Conservation (phyloP, 2,329 filamentous ascomycete species). For the Xylaria arbuscula region DNA sequence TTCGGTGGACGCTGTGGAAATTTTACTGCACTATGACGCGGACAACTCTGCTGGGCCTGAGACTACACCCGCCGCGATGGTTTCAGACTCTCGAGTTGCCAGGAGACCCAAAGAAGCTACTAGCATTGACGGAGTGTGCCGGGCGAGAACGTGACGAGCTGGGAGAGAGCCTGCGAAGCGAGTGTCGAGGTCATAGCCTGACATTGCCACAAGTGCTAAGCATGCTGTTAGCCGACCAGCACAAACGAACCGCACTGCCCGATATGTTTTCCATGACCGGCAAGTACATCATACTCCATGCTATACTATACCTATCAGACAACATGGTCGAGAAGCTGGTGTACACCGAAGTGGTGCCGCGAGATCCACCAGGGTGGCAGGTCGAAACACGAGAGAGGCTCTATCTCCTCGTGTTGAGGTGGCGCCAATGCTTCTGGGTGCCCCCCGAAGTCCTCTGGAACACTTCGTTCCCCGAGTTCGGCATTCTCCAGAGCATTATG, state of each 20-base stretch:
- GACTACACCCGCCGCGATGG: slow-evolving; percentile 13
- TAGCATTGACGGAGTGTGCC: not conserved
- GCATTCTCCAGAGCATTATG: slow-evolving; percentile 27
- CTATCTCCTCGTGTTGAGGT: slow-evolving; percentile 26
- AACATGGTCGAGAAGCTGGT: slow-evolving; percentile 18
- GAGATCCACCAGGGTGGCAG: slow-evolving; percentile 21
- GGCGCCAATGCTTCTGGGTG: slow-evolving; percentile 35
- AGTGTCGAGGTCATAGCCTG: not conserved
- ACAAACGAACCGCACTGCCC: slow-evolving; percentile 12
- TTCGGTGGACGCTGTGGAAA: slow-evolving; percentile 31
- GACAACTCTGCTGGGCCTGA: slow-evolving; percentile 22
- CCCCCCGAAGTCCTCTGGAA: slow-evolving; percentile 29
- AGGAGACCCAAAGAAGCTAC: slow-evolving; percentile 16
- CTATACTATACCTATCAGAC: slow-evolving; percentile 22
- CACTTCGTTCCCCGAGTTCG: slow-evolving; percentile 24
- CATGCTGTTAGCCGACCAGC: slow-evolving; percentile 19
- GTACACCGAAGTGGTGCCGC: not conserved
- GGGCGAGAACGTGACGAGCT: not conserved
- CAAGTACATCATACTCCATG: slow-evolving; percentile 28
- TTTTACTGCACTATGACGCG: slow-evolving; percentile 29
- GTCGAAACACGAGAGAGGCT: slow-evolving; percentile 29
- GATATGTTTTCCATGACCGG: slow-evolving; percentile 23
- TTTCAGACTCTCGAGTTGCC: slow-evolving; percentile 29
- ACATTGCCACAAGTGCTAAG: slow-evolving; percentile 23
- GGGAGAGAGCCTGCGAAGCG: not conserved